Evolutionary conservation across 331 rosid genomes (phyloP), one percentile per base, ranked within the genome.

Genomic region (Spiraea crenata): DNA sequence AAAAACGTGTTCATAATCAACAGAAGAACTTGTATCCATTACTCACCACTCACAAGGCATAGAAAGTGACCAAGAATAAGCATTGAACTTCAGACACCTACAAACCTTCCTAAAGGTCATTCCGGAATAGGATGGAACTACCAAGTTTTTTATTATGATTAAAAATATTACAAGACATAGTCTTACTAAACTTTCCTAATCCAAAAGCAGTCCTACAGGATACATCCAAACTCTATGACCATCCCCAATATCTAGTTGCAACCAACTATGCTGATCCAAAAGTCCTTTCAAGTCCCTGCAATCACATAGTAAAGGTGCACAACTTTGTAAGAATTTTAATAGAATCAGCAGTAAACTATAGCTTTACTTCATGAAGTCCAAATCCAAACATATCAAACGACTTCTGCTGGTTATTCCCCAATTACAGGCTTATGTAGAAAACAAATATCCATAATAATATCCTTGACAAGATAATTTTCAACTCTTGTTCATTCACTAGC

Each of bases 231-330:
- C 65, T 50, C 77, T 67, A 70, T 52, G 52, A 81, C 76, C 77
- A 73, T 9, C 75, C 79, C 56, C 50, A 66, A 46, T 50, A 57
- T 61, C 31, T 67, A 59, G 78, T 78, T 69, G 79, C 69, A 69
- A 59, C 72, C 81, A 69, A 70, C 78, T 42, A 71, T 61, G 88
- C 68, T 70, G 78, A 79, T 76, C 75, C 79, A 75, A 71, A 69
- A 67, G 83, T 74, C 72, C 68, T 37, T 63, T 93, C 89, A 93
- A 81, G 97, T 84, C 80, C 90, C 99, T 93, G 95, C 82, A 90
- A 69, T 47, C 76, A 35, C 80, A 79, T 40, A 66, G 46, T 51
- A 82, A 57, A 67, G 17, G 74, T 42, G 59, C 54, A 60, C 34
- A 74, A 66, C 54, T 52, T 19, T 37, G 39, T 75, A 11, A 83